Percentiles rank a stretch among this genome's conserved stretches.
Conservation (phyloP, 805 yeast genomes). For the Candida endomychidarum region DNA sequence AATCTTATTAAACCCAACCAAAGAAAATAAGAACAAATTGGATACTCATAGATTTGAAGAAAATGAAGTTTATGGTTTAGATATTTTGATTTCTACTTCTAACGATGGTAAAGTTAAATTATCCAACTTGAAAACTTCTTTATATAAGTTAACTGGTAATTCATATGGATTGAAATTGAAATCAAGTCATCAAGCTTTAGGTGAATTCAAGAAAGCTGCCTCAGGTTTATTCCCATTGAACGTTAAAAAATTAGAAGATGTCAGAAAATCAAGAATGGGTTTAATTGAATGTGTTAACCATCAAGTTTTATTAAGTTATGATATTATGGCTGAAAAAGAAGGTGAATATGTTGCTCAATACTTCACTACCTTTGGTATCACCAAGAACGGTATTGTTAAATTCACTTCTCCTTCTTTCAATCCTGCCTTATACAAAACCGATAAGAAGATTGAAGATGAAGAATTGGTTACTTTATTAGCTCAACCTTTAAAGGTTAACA, state of each 20-base stretch:
- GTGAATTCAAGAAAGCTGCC: slow-evolving; percentile 66
- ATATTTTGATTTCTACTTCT: slow-evolving; percentile 64
- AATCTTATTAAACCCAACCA: slow-evolving; percentile 71
- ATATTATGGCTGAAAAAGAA: slow-evolving; percentile 64
- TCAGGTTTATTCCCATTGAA: slow-evolving; percentile 65
- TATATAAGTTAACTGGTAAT: slow-evolving; percentile 70
- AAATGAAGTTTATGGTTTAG: slow-evolving; percentile 77
- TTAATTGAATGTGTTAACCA: slow-evolving; percentile 71
- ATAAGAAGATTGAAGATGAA: slow-evolving; percentile 55
- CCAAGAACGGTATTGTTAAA: slow-evolving; percentile 69
- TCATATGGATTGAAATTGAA: slow-evolving; percentile 68
- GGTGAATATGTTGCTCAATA: slow-evolving; percentile 67
- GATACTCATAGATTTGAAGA: slow-evolving; percentile 67
- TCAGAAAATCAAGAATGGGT: slow-evolving; percentile 72
- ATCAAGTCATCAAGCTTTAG: slow-evolving; percentile 63
- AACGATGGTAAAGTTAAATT: slow-evolving; percentile 64
- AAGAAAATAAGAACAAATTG: slow-evolving; percentile 61
- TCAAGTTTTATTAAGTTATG: slow-evolving; percentile 65
- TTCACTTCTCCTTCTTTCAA: slow-evolving; percentile 58
- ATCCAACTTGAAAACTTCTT: slow-evolving; percentile 61
- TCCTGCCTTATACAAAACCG: slow-evolving; percentile 49
- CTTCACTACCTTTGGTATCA: slow-evolving; percentile 73
- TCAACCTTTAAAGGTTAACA: slow-evolving; percentile 50
- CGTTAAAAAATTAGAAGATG: slow-evolving; percentile 63
- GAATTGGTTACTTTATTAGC: slow-evolving; percentile 46